phyloP scores from a whole-genome alignment of 805 yeast species.

The Candida berthetii region DNA sequence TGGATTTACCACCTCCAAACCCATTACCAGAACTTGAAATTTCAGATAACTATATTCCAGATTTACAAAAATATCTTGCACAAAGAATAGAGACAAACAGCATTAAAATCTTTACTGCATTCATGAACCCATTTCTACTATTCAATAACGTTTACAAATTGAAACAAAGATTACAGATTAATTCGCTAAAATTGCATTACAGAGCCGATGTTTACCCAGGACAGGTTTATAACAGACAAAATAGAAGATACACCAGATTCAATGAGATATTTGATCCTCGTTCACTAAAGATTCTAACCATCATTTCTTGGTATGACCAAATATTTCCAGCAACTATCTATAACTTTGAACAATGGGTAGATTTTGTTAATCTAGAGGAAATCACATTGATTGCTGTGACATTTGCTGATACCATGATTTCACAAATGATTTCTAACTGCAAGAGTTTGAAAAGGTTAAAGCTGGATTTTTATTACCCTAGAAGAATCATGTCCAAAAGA shows the following conservation, averaged over 20 bases:
- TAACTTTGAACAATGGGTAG: conserved; percentile 29
- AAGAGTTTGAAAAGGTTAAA: conserved; percentile 27
- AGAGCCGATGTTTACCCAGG: conserved; percentile 30
- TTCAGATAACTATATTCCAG: conserved; percentile 22
- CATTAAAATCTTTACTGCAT: conserved; percentile 23
- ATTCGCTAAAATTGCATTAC: conserved; percentile 33
- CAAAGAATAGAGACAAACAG: conserved; percentile 22
- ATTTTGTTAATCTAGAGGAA: conserved; percentile 29
- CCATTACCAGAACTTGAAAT: conserved; percentile 25
- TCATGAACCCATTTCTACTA: conserved; percentile 31
- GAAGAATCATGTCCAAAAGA: conserved; percentile 23
- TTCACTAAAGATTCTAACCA: conserved; percentile 27
- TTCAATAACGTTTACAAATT: conserved; percentile 24
- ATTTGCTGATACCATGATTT: conserved; percentile 21
- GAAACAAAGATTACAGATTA: conserved; percentile 23
- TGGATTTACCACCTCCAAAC: conserved; percentile 25
- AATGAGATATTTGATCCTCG: conserved; percentile 30
- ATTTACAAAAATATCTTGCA: conserved; percentile 19
- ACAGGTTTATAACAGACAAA: conserved; percentile 18
- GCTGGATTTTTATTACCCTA: conserved; percentile 31
- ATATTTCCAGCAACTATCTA: conserved; percentile 24
- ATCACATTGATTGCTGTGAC: conserved; percentile 34
- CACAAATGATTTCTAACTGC: conserved; percentile 25
- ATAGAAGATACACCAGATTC: conserved; percentile 16
- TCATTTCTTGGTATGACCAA: conserved; percentile 37